Conservation (phyloP, 2,329 filamentous ascomycete genomes). For the Penicillium paneum region DNA sequence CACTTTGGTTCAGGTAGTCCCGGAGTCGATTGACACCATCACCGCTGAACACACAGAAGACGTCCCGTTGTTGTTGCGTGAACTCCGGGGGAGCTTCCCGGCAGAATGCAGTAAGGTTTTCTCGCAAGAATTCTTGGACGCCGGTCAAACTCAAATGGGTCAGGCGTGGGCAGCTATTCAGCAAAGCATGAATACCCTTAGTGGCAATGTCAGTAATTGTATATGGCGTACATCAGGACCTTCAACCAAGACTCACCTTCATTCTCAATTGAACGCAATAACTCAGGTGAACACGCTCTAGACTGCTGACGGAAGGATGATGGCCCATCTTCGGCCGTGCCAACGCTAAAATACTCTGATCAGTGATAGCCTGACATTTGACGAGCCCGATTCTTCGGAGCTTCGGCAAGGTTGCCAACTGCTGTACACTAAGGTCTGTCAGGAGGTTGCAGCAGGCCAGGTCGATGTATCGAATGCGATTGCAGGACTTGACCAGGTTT, state of each 20-base stretch:
- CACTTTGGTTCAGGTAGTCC: slow-evolving; percentile 65
- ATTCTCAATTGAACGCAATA: slow-evolving; percentile 86
- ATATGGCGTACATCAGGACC: not conserved
- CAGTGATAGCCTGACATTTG: slow-evolving; percentile 87
- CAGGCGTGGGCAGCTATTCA: slow-evolving; percentile 87
- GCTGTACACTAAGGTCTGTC: slow-evolving; percentile 81
- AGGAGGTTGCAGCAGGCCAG: slow-evolving; percentile 89
- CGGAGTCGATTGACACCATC: slow-evolving; percentile 75
- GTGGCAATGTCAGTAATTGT: not conserved
- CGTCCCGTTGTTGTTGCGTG: slow-evolving; percentile 87
- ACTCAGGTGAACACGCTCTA: slow-evolving; percentile 93
- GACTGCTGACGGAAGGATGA: slow-evolving; percentile 62
- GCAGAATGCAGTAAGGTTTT: slow-evolving; percentile 81
- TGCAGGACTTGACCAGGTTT: slow-evolving; percentile 78
- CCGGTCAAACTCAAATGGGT: slow-evolving; percentile 94
- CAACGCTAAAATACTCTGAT: slow-evolving; percentile 80
- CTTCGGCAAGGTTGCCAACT: slow-evolving; percentile 83
- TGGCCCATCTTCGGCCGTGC: slow-evolving; percentile 60
- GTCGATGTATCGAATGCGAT: slow-evolving; percentile 94
- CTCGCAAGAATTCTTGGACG: slow-evolving; percentile 81
- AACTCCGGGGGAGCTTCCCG: slow-evolving; percentile 86
- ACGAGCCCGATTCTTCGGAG: slow-evolving; percentile 91
- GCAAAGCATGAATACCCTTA: slow-evolving; percentile 81
- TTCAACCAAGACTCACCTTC: slow-evolving; percentile 55
- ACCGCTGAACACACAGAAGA: slow-evolving; percentile 97